Evolutionary conservation across 345 rosid genomes (phyloP), one percentile per base, ranked within the genome.

Genomic region (Gynandropsis gynandra): DNA sequence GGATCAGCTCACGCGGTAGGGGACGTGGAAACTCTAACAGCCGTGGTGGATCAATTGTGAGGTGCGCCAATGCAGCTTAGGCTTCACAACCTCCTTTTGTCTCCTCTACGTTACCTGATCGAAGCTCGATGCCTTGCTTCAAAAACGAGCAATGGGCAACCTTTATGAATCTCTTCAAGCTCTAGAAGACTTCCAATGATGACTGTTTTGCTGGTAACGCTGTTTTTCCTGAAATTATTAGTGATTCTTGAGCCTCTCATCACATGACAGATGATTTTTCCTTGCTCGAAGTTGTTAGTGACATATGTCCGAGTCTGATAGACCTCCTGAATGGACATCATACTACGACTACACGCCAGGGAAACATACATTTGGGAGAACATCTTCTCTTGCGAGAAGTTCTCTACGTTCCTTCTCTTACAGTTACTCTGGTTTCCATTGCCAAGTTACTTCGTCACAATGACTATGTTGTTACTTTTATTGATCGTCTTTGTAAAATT

Each of bases 41-140:
- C 0, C 3, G 20, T 0, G 16, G 49, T n/a, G n/a, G n/a, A n/a
- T n/a, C n/a, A n/a, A n/a, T n/a, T n/a, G n/a, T n/a, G n/a, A 1
- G 10, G 0, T 29, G 9, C 0, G 48, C 48, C 0, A 43, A 43
- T 19, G 8, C 4, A 1, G 14, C 13, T 11, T 1, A 43, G 1
- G 0, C 0, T 0, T 0, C 29, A 10, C 13, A 4, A 1, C 7
- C 0, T 0, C 18, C 31, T 20, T 10, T 1, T 0, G 32, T 18
- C 1, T 27, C 49, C 2, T 27, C n/a, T n/a, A n/a, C n/a, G n/a
- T n/a, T n/a, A n/a, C n/a, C n/a, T n/a, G n/a, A n/a, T n/a, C n/a
- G n/a, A n/a, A n/a, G n/a, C n/a, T n/a, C 18, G 9, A 20, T 6
- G 4, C 10, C 11, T 2, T 14, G 32, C 0, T 44, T 18, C 31